Base-by-base conservation (phyloP, 768 basidiomycete species). In the Pluteus cervinus region DNA sequence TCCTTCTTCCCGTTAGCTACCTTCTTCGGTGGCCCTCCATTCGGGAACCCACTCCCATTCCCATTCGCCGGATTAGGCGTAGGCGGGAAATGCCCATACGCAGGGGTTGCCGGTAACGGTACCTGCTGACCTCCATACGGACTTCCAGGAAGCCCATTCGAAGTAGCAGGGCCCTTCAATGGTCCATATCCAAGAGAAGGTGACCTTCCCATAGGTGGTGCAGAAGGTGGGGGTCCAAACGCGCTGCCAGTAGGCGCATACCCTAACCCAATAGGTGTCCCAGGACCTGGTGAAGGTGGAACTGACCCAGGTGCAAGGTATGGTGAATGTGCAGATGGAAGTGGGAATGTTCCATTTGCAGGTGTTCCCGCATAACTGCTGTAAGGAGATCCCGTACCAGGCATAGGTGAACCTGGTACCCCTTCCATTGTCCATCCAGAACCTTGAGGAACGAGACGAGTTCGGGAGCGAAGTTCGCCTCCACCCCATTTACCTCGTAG, bases 401-500 rank as follows among this genome's bases (percentile, higher is more conserved):
- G n/a, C n/a, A n/a, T n/a, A n/a, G n/a, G n/a, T n/a, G n/a, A n/a
- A n/a, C 62, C 60, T 0, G 46, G 41, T 2, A 31, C 22, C 26
- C 74, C 73, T 25, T 83, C 81, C 35, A 75, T 63, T 26, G 69
- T 68, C 78, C 79, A 82, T 3, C 75, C 73, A 20, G 46, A 60
- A 9, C 80, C 80, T 42, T 79, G 79, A 8, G 73, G 67, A 2
- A 76, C 54, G 45, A 81, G 66, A 4, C 68, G 61, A 8, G 69
- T 53, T 3, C 86, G 73, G 4, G 83, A 50, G 22, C 81, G 76
- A 1, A 90, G 63, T 36, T 79, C 69, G 3, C 67, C 62, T 7
- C 86, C 82, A 3, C 67, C 71, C 79, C 85, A 87, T 53, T 84
- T 85, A 28, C 68, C 66, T 38, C 81, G 69, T 3, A 79, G 56